phyloP scores from a whole-genome alignment of 768 basidiomycete species.

The Pleurotus djamor region DNA sequence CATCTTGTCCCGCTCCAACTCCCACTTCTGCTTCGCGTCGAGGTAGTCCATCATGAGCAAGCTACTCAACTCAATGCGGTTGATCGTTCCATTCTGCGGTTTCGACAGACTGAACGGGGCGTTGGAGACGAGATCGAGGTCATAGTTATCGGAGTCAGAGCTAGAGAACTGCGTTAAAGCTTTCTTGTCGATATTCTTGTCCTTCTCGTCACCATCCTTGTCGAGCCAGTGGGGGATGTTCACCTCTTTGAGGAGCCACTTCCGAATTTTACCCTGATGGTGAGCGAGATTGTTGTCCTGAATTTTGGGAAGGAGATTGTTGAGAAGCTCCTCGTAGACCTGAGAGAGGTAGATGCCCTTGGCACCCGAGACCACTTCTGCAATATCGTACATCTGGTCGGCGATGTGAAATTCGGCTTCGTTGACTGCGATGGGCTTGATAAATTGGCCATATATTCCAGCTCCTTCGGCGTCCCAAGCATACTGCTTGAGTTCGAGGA shows the following conservation, averaged over 20 bases:
- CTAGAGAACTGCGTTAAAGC: no score
- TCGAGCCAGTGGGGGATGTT: conserved; percentile 15
- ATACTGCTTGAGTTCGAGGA: conserved; percentile 16
- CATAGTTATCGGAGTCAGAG: background rate
- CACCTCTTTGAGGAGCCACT: conserved; percentile 22
- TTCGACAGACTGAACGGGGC: conserved; percentile 2
- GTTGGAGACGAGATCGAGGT: background rate
- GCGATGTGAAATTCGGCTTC: conserved; percentile 24
- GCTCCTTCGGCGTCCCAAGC: conserved; percentile 21
- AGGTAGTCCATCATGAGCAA: conserved; percentile 24
- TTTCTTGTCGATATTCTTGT: no score
- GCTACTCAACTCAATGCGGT: conserved; percentile 23
- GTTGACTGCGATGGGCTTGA: conserved; percentile 23
- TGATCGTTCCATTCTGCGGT: conserved; percentile 13
- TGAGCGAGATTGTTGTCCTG: conserved; percentile 11
- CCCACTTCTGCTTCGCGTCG: conserved; percentile 23
- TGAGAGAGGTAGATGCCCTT: conserved; percentile 22
- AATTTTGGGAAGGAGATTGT: conserved; percentile 22
- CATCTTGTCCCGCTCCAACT: conserved; percentile 21
- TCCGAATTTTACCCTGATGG: conserved; percentile 21
- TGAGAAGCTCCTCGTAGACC: conserved; percentile 22
- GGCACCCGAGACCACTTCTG: conserved; percentile 17
- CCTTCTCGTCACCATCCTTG: conserved; percentile 13
- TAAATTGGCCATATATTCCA: conserved; percentile 23
- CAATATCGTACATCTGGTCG: conserved; percentile 22